Evolutionary conservation across 164 flowering plant genomes (phyloP).

Genomic region (Umbilicus rupestris): DNA sequence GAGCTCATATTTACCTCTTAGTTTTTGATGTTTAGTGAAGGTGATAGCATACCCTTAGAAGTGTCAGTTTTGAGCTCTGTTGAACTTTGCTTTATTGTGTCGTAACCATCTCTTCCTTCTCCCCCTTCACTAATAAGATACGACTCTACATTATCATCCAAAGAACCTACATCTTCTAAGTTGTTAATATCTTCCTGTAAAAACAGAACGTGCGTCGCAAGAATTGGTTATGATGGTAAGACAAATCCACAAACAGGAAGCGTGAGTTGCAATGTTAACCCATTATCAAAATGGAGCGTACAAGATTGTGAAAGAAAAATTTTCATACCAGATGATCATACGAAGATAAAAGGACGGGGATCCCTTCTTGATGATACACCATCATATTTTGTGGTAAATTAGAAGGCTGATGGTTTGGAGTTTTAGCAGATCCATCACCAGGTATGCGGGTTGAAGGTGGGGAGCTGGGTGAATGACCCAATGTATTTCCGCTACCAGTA

Average conservation of each 20-base stretch:
- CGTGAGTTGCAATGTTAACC: neutral
- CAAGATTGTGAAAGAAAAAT: neutral
- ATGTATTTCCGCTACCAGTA: conserved; percentile 74
- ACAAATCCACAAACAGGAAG: neutral
- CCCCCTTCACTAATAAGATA: conserved; percentile 77
- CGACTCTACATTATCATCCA: conserved; percentile 84
- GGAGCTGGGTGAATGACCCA: conserved; percentile 68
- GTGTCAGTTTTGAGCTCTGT: conserved; percentile 61
- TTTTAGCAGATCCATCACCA: conserved; percentile 56
- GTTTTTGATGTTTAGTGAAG: neutral
- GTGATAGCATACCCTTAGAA: conserved; percentile 47
- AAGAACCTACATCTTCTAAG: conserved; percentile 75
- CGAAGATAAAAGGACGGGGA: conserved; percentile 71
- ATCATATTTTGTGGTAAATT: conserved; percentile 48
- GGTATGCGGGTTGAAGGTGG: conserved; percentile 80
- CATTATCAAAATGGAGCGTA: neutral
- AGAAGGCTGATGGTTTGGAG: conserved; percentile 47
- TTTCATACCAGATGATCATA: conserved; percentile 67
- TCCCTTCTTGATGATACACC: conserved; percentile 71
- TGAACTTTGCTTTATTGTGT: conserved; percentile 56
- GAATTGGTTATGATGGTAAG: neutral
- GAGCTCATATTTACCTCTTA: neutral
- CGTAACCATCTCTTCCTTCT: conserved; percentile 67
- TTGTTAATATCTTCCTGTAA: conserved; percentile 85
- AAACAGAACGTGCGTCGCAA: conserved; percentile 4